Evolutionary conservation across 768 basidiomycete genomes (phyloP), one percentile per base, ranked within the genome.

Genomic region (Clitopilus hobsonii): DNA sequence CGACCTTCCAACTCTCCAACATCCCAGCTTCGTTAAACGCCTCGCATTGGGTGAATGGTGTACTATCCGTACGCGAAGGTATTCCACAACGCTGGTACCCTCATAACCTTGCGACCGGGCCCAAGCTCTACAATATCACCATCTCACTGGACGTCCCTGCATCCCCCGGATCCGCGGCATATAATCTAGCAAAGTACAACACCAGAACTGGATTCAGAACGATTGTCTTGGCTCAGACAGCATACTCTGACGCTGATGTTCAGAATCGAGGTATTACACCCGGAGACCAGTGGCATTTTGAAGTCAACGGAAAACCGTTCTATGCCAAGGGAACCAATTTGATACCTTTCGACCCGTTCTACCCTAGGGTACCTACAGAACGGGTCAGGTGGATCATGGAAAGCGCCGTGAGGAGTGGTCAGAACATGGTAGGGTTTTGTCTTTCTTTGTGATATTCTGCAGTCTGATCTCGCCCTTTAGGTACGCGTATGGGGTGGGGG

Each of bases 401-500:
- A 65, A 83, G 81, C 55, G 81, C 78, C 2, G 74, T 81, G 2
- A 65, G 67, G 50, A 79, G 78, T 51, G 81, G 80, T 7, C 83
- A 84, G 64, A 84, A 84, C 56, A 83, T 82, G 81, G 81, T 83
- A 49, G 14, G n/a, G 18, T n/a, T 6, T 5, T 1, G 6, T 53
- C 13, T 28, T 6, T 29, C 36, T 45, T n/a, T 23, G 16, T 20
- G 18, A 4, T 45, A 18, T 10, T 4, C 10, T 25, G 16, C 29
- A 13, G 38, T 41, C 24, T 3, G 49, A 45, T 3, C 49, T 51
- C 14, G 29, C 52, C n/a, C 13, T n/a, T 10, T 54, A 84, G 82
- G 65, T 84, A 18, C 79, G 83, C n/a, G 68, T 85, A 5, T 85
- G 82, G 83, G 82, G 82, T 32, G 82, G 83, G 2, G 83, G 83